Conservation (phyloP, 768 basidiomycete species). For the Mycena amicta region DNA sequence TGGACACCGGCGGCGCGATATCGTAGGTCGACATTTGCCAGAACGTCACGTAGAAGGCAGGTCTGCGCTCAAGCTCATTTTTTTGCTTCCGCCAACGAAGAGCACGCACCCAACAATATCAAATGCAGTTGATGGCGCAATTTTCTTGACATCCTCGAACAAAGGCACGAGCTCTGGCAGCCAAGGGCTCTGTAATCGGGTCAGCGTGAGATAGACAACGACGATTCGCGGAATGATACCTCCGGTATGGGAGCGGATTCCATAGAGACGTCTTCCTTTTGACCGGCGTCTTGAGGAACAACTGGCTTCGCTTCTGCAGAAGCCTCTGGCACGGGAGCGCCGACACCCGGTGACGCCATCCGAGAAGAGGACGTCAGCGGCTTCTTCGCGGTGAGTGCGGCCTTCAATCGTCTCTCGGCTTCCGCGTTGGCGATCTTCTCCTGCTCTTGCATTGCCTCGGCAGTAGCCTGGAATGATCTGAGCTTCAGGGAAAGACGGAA, state of each 20-base stretch:
- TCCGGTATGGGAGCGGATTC: conserved; percentile 43
- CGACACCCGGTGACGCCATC: conserved; percentile 61
- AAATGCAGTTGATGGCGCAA: conserved; percentile 66
- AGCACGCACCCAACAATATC: conserved; percentile 66
- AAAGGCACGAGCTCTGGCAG: conserved; percentile 69
- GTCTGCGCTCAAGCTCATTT: conserved; percentile 63
- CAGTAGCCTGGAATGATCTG: conserved; percentile 48
- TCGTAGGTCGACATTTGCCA: conserved; percentile 97
- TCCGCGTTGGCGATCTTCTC: conserved; percentile 72
- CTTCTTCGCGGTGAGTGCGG: conserved; percentile 77
- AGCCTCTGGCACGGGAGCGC: conserved; percentile 30
- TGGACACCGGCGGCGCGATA: conserved; percentile 70
- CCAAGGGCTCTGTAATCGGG: conserved; percentile 68
- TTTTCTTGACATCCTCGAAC: conserved; percentile 74
- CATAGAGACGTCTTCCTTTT: conserved; percentile 52
- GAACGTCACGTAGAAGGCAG: conserved; percentile 93
- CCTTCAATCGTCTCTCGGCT: conserved; percentile 80
- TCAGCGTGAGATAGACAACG: background rate
- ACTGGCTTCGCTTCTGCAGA: conserved; percentile 26
- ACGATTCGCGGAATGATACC: conserved; percentile 29
- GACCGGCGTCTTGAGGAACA: conserved; percentile 24
- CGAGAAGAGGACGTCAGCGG: conserved; percentile 58
- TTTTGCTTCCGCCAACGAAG: too few relatives aligned
- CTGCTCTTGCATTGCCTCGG: conserved; percentile 67
- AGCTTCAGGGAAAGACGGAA: too few relatives aligned